Percentiles rank a stretch among this genome's conserved stretches.
Evolutionary conservation across 805 yeast genomes (phyloP).

Genomic region (Ogataea kodamae): DNA sequence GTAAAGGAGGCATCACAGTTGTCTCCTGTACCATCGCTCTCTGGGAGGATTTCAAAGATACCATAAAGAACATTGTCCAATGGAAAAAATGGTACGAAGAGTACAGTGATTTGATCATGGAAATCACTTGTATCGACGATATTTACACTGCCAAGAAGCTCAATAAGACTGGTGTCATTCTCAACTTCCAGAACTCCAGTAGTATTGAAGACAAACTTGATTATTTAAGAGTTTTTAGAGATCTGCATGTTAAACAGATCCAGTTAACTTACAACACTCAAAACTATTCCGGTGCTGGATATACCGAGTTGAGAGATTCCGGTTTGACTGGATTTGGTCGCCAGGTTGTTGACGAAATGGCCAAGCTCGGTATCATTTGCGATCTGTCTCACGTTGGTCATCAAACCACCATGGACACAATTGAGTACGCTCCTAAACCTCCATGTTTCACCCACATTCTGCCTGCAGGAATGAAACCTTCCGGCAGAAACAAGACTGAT

Average conservation of each 20-base stretch:
- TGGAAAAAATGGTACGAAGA: conserved; percentile 24
- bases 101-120: conserved; percentile 19
- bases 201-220: conserved; percentile 22
- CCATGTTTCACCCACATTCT: conserved; percentile 28
- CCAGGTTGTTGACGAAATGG: conserved; percentile 43
- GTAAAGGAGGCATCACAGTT: conserved; percentile 20
- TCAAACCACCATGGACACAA: conserved; percentile 43
- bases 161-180: conserved; percentile 20
- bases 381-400: conserved; percentile 47
- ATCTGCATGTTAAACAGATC: conserved; percentile 19
- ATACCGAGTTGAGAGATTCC: conserved; percentile 21
- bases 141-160: conserved; percentile 18
- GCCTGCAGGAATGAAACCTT: conserved; percentile 18
- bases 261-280: conserved; percentile 22
- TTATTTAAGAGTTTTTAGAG: conserved; percentile 19
- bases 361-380: conserved; percentile 46
- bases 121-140: conserved; percentile 17
- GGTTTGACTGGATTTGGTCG: conserved; percentile 42
- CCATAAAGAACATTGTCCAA: conserved; percentile 20
- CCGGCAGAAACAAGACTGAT: conserved; percentile 22
- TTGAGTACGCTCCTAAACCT: conserved; percentile 26
- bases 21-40: conserved; percentile 21
- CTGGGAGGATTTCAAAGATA: conserved; percentile 22
- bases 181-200: conserved; percentile 20
- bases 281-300: conserved; percentile 23